These are phyloP conservation scores for Talaromyces thailandensis DNA, from an alignment of 495 filamentous ascomycete species.

Conservation along the genomic window DNA sequence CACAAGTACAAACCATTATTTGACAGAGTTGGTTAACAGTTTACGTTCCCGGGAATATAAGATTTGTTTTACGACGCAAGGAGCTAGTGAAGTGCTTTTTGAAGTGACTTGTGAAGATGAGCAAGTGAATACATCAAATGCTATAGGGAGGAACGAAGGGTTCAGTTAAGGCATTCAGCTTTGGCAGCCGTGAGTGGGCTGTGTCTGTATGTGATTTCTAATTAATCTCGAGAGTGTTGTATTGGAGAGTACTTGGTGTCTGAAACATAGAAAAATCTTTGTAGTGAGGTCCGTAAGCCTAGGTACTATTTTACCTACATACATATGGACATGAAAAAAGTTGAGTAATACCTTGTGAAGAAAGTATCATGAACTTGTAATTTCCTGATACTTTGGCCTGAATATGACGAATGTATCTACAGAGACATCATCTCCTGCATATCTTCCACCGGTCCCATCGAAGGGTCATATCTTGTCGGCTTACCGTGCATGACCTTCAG, in stretches of 20 bases:
- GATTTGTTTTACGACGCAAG: background rate
- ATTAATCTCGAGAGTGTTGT: background rate
- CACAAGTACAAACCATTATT: background rate
- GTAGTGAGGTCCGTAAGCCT: too few species aligned
- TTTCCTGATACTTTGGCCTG: background rate
- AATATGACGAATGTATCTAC: background rate
- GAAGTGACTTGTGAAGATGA: background rate
- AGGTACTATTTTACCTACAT: too few species aligned
- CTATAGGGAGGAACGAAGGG: background rate
- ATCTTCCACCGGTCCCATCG: background rate
- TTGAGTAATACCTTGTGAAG: background rate
- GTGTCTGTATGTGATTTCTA: background rate
- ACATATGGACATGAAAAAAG: background rate
- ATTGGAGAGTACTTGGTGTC: background rate
- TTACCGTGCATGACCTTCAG: constrained; percentile 3
- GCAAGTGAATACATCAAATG: background rate
- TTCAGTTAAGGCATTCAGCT: background rate
- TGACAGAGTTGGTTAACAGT: background rate
- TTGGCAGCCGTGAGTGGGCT: background rate
- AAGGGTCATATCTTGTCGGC: constrained; percentile 2
- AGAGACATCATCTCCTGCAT: constrained; percentile 5
- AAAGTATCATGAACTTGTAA: background rate
- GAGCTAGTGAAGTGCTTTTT: background rate
- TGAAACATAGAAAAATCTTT: background rate
- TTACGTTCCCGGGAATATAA: background rate